Evolutionary conservation across 345 rosid species (phyloP).

Genomic region (Citrus trifoliata): DNA sequence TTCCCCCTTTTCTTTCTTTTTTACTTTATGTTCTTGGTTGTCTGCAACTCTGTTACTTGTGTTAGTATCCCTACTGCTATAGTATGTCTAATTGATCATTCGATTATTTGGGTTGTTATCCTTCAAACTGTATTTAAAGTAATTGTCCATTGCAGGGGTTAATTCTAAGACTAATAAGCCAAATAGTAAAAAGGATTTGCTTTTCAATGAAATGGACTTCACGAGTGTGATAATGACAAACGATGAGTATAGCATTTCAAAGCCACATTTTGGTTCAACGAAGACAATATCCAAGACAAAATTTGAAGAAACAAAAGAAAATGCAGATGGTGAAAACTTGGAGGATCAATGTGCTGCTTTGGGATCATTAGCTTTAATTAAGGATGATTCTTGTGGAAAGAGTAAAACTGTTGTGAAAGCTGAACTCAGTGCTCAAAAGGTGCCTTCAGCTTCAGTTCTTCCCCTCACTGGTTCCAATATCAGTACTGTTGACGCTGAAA

Average conservation of each 20-base stretch:
- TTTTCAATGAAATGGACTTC: constrained; percentile 54
- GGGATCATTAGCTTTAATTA: constrained; percentile 25
- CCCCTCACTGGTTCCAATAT: constrained; percentile 19
- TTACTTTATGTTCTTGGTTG: background rate
- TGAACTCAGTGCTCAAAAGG: constrained; percentile 15
- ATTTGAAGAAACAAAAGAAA: constrained; percentile 26
- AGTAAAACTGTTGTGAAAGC: constrained; percentile 20
- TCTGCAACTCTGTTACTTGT: background rate
- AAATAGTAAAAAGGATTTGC: constrained; percentile 22
- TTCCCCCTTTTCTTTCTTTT: background rate
- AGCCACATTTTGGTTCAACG: constrained; percentile 34
- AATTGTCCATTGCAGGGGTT: constrained; percentile 41
- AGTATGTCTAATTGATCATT: background rate
- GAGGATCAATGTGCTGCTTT: constrained; percentile 12
- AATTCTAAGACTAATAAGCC: constrained; percentile 29
- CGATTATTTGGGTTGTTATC: background rate
- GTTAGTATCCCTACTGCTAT: background rate
- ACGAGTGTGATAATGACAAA: constrained; percentile 50
- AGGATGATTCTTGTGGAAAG: constrained; percentile 21
- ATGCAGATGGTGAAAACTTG: constrained; percentile 16
- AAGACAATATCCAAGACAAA: constrained; percentile 22
- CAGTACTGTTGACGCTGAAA: constrained; percentile 21
- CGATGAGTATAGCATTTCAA: constrained; percentile 59
- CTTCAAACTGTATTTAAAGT: background rate
- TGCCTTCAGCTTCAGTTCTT: constrained; percentile 34